These are phyloP conservation scores for Conticribra weissflogii DNA, from an alignment of 108 stramenopile genomes.

Conservation along the genomic window DNA sequence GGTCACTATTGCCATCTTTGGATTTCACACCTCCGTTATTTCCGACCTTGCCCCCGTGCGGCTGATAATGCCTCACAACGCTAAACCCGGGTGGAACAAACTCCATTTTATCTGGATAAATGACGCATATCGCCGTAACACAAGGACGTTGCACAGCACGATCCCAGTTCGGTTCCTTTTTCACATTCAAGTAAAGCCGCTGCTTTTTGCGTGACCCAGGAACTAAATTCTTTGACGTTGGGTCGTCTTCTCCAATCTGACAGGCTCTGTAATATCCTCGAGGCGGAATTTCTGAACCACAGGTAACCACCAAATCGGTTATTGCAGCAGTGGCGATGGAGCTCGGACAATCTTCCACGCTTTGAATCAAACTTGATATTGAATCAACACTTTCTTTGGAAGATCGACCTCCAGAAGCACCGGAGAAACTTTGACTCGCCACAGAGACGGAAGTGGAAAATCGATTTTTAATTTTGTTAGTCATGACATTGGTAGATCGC, in stretches of 20 bases:
- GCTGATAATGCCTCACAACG: slow-evolving; percentile 62
- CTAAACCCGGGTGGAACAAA: slow-evolving; percentile 89
- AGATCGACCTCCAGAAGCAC: neutral
- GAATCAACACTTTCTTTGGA: slow-evolving; percentile 31
- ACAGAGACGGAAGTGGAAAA: slow-evolving; percentile 22
- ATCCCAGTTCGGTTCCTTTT: slow-evolving; percentile 90
- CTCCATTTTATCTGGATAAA: slow-evolving; percentile 85
- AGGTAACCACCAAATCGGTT: slow-evolving; percentile 74
- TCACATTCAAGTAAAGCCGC: slow-evolving; percentile 65
- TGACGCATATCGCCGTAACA: slow-evolving; percentile 77
- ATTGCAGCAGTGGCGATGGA: slow-evolving; percentile 72
- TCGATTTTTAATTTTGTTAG: slow-evolving; percentile 35
- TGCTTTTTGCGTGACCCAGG: slow-evolving; percentile 35
- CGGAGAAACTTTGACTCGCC: slow-evolving; percentile 7
- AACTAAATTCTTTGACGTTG: slow-evolving; percentile 19
- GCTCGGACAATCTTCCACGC: slow-evolving; percentile 66
- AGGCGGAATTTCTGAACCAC: slow-evolving; percentile 61
- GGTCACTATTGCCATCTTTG: slow-evolving; percentile 19
- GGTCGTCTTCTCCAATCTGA: slow-evolving; percentile 28
- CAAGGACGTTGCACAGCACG: slow-evolving; percentile 87
- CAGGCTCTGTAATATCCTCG: slow-evolving; percentile 79
- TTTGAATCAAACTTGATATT: slow-evolving; percentile 9
- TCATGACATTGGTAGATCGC: slow-evolving; percentile 19
- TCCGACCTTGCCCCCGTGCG: slow-evolving; percentile 6
- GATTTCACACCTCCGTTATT: slow-evolving; percentile 2